These are phyloP conservation scores for Mimosa pudica DNA, from an alignment of 306 rosid genomes.

Conservation along the genomic window DNA sequence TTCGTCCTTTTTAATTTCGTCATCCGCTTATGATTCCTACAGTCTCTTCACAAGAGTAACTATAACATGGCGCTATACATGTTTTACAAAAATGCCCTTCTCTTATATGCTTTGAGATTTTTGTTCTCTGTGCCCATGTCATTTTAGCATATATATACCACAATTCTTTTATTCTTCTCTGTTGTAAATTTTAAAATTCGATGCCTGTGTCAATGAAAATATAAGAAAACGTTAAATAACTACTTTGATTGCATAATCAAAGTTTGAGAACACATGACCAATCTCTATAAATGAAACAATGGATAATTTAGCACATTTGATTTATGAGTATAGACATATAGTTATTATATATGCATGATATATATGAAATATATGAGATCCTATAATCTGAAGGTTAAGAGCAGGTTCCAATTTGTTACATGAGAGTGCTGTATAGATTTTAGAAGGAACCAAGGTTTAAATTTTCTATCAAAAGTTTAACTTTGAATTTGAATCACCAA, in stretches of 20 bases:
- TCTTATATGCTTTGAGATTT: background rate
- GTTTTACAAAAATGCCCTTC: constrained; percentile 64
- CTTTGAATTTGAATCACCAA: too few species aligned
- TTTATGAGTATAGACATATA: too few species aligned
- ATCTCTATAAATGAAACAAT: too few species aligned
- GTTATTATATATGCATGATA: too few species aligned
- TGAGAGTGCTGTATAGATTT: too few species aligned
- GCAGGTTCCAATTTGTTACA: too few species aligned
- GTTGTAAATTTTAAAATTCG: background rate
- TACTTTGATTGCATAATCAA: background rate
- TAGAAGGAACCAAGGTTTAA: too few species aligned
- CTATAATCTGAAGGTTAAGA: too few species aligned
- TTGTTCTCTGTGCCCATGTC: background rate
- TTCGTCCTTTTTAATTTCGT: constrained; percentile 45
- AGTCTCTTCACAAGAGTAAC: constrained; percentile 44
- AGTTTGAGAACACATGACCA: too few species aligned
- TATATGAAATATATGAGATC: too few species aligned
- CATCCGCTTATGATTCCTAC: constrained; percentile 56
- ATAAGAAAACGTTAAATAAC: background rate
- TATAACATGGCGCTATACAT: constrained; percentile 8
- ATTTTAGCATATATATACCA: background rate
- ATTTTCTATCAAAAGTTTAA: too few species aligned
- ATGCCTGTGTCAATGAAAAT: background rate
- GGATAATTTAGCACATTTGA: too few species aligned
- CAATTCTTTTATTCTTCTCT: background rate